Conservation (phyloP, 2,329 filamentous ascomycete species). For the Hypoxylon sp. region DNA sequence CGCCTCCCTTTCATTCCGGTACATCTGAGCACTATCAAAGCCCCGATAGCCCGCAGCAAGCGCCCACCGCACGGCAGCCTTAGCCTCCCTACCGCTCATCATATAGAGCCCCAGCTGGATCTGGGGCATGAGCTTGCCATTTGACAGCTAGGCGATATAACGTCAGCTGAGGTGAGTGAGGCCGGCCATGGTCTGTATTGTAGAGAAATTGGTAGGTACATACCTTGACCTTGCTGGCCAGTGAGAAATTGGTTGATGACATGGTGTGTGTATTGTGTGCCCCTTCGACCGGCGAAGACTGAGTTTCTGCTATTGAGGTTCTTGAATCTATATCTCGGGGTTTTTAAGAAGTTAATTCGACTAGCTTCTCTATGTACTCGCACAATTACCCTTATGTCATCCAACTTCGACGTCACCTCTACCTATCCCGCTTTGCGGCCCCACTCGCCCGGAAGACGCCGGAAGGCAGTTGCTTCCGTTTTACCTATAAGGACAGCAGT, state of each 20-base stretch:
- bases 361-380: background rate
- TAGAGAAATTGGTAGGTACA: constrained; percentile 4
- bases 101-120: constrained; percentile 82
- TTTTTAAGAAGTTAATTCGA: background rate
- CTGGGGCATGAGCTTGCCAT: constrained; percentile 75
- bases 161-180: constrained; percentile 37
- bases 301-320: background rate
- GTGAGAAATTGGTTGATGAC: constrained; percentile 42
- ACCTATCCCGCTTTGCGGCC: constrained; percentile 16
- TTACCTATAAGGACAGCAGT: background rate
- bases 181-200: background rate
- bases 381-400: constrained; percentile 2
- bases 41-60: constrained; percentile 66
- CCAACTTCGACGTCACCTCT: constrained; percentile 24
- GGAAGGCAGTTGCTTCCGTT: constrained; percentile 2
- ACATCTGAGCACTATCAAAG: constrained; percentile 67
- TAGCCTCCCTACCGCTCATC: constrained; percentile 72
- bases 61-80: constrained; percentile 67
- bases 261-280: constrained; percentile 15
- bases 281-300: background rate
- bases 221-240: constrained; percentile 50
- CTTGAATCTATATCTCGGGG: background rate
- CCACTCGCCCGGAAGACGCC: constrained; percentile 24
- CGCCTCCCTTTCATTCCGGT: constrained; percentile 77
- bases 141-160: constrained; percentile 63